A percentile compares a stretch with the other conserved stretches of the same genome.
These are phyloP conservation scores for Alloascoidea africana DNA, from an alignment of 805 yeast species.

Conservation along the genomic window DNA sequence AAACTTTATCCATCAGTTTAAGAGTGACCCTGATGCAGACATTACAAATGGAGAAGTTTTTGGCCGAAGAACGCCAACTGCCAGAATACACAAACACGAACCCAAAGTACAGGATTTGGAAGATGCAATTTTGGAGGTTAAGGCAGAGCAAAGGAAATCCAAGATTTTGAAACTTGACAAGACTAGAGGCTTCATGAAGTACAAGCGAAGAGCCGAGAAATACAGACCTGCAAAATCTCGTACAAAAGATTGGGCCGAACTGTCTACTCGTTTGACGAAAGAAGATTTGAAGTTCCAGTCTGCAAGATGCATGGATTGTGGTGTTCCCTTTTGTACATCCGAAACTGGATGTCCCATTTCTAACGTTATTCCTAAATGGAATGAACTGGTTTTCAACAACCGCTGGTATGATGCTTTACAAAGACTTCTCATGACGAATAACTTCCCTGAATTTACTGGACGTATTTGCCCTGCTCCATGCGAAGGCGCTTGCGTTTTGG, in stretches of 20 bases:
- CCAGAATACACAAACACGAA: constrained; percentile 28
- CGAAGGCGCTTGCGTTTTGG: constrained; percentile 92
- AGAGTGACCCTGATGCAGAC: constrained; percentile 75
- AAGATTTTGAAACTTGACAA: constrained; percentile 55
- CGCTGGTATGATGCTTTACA: constrained; percentile 91
- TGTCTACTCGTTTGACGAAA: constrained; percentile 65
- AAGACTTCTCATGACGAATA: constrained; percentile 86
- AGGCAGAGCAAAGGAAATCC: constrained; percentile 46
- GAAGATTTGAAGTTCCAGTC: constrained; percentile 84
- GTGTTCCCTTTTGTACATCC: constrained; percentile 97
- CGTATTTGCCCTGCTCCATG: constrained; percentile 99
- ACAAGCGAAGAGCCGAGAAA: constrained; percentile 75
- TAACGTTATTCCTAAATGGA: constrained; percentile 95
- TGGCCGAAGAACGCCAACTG: constrained; percentile 12
- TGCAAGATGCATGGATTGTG: constrained; percentile 99
- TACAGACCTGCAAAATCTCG: constrained; percentile 69
- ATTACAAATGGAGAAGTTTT: constrained; percentile 68
- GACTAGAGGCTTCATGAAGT: constrained; percentile 84
- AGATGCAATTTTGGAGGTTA: constrained; percentile 65
- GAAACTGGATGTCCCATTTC: constrained; percentile 98
- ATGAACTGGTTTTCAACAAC: constrained; percentile 87
- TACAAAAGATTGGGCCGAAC: constrained; percentile 84
- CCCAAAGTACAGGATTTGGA: constrained; percentile 84
- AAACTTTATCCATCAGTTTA: constrained; percentile 50
- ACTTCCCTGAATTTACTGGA: constrained; percentile 97